Percentiles rank a stretch among this genome's conserved stretches.
Evolutionary conservation across 148 eudicot genomes (phyloP).

Genomic region (Dianthus caryophyllus): DNA sequence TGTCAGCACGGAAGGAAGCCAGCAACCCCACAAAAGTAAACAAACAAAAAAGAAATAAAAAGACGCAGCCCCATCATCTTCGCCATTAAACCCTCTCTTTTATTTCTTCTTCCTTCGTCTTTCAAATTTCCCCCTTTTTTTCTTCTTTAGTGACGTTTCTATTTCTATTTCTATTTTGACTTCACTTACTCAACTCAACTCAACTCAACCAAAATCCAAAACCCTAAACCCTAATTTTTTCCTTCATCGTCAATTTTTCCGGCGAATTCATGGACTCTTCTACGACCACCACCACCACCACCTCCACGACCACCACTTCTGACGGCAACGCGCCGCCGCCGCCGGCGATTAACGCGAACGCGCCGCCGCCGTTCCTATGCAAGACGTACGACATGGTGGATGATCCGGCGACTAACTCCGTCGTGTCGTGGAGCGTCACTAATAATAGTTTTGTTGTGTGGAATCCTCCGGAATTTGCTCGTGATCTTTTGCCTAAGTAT

Average conservation of each 20-base stretch:
- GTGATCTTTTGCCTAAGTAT: conserved; percentile 67
- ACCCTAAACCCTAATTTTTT: background rate
- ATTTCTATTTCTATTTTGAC: background rate
- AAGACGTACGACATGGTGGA: conserved; percentile 79
- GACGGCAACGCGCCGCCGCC: conserved; percentile 26
- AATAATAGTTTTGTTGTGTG: conserved; percentile 80
- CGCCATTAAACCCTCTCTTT: background rate
- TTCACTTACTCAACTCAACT: background rate
- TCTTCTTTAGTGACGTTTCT: too few species aligned
- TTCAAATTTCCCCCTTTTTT: too few species aligned
- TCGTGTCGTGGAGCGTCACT: conserved; percentile 72
- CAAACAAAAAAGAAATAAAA: too few species aligned
- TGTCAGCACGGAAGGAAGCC: too few species aligned
- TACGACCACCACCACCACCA: background rate
- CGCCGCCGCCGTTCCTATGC: conserved; percentile 61
- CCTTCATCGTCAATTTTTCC: too few species aligned
- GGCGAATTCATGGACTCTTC: conserved; percentile 7
- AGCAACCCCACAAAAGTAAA: too few species aligned
- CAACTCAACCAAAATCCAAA: background rate
- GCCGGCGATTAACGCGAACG: conserved; percentile 36
- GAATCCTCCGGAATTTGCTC: conserved; percentile 76
- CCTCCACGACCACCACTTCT: conserved; percentile 9
- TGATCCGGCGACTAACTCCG: conserved; percentile 49
- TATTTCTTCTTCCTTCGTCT: too few species aligned
- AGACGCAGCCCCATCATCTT: background rate